phyloP scores from a whole-genome alignment of 2,329 filamentous ascomycete species.

The Microascus cirrosus region DNA sequence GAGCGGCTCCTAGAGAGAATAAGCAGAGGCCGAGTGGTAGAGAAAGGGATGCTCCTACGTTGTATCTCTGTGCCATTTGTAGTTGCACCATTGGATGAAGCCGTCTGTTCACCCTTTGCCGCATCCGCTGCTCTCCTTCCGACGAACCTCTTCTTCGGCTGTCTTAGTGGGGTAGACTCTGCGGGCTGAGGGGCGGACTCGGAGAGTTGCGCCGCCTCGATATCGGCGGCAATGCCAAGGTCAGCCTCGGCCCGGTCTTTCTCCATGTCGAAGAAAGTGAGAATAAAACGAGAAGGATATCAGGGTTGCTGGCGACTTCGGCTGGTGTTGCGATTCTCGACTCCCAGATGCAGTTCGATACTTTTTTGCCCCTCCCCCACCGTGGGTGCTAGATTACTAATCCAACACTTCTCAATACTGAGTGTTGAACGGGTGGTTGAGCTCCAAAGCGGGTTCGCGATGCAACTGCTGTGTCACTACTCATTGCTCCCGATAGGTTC shows the following conservation, averaged over 20 bases:
- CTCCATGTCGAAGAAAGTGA: constrained; percentile 47
- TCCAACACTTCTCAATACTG: background rate
- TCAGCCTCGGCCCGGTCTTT: constrained; percentile 62
- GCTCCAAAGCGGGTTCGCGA: background rate
- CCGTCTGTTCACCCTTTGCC: constrained; percentile 2
- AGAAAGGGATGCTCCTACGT: constrained; percentile 35
- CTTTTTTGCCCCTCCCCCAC: background rate
- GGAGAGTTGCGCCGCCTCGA: constrained; percentile 30
- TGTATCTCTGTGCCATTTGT: constrained; percentile 21
- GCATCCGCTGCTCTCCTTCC: constrained; percentile 66
- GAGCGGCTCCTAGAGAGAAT: constrained; percentile 27
- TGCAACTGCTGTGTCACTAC: background rate
- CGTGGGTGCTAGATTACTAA: background rate
- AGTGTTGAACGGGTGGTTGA: too few species aligned
- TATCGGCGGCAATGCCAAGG: constrained; percentile 57
- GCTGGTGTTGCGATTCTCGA: background rate
- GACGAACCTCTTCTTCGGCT: constrained; percentile 88
- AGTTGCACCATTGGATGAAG: constrained; percentile 11
- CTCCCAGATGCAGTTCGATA: background rate
- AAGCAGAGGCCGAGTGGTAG: background rate
- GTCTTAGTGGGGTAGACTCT: constrained; percentile 34
- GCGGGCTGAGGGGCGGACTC: background rate
- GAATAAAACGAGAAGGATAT: background rate
- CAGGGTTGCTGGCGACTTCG: background rate
- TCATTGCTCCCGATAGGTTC: constrained; percentile 58